phyloP scores from a whole-genome alignment of 768 basidiomycete species.

The Lactarius psammicola region DNA sequence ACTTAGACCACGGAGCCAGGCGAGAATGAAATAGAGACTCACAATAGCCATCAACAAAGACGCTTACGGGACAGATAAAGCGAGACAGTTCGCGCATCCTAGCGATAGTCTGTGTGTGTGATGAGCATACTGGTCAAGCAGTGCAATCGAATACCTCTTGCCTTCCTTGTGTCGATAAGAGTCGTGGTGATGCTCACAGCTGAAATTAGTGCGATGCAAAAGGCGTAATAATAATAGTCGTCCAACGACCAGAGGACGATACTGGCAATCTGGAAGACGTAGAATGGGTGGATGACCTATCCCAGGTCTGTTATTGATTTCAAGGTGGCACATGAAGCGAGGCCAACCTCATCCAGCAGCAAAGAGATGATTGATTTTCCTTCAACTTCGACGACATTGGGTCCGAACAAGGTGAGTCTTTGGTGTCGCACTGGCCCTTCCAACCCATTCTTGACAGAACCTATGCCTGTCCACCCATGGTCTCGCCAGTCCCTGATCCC shows the following conservation, averaged over 20 bases:
- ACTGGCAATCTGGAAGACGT: slow-evolving; percentile 96
- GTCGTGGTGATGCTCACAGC: slow-evolving; percentile 80
- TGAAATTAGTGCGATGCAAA: slow-evolving; percentile 93
- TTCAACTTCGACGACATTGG: slow-evolving; percentile 86
- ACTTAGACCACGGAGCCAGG: slow-evolving; percentile 6
- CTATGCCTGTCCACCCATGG: slow-evolving; percentile 61
- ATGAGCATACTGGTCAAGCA: neutral
- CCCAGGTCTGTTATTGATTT: neutral
- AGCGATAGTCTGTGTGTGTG: slow-evolving; percentile 66
- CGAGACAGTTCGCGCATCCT: slow-evolving; percentile 97
- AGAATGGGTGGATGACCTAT: slow-evolving; percentile 94
- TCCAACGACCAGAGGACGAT: slow-evolving; percentile 93
- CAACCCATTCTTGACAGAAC: slow-evolving; percentile 65
- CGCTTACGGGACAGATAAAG: slow-evolving; percentile 74
- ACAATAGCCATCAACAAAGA: slow-evolving; percentile 66
- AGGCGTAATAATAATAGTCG: slow-evolving; percentile 96
- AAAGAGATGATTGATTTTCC: slow-evolving; percentile 77
- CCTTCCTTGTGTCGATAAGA: slow-evolving; percentile 89
- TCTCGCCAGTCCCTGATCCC: slow-evolving; percentile 84
- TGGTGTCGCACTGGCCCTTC: slow-evolving; percentile 54
- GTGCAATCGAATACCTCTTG: slow-evolving; percentile 34
- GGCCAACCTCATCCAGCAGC: slow-evolving; percentile 81
- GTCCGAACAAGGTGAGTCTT: slow-evolving; percentile 71
- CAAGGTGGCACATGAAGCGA: neutral
- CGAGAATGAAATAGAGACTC: neutral